Percentiles rank a stretch among this genome's conserved stretches.
These are phyloP conservation scores for Wickerhamiella domercqiae DNA, from an alignment of 805 yeast species.

Conservation along the genomic window DNA sequence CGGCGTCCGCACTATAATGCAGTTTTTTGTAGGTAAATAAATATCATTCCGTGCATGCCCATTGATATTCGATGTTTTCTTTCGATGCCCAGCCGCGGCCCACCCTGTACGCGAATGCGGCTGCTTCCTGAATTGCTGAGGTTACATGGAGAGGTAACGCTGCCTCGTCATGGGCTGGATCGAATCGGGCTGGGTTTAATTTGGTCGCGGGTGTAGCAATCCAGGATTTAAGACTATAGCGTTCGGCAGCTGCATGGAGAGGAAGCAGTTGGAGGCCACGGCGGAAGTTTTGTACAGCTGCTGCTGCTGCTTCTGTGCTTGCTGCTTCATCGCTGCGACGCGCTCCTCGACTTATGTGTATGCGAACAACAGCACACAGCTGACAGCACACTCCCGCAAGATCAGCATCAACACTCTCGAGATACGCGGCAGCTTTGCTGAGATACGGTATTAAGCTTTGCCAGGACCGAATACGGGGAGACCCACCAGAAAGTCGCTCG, in stretches of 20 bases:
- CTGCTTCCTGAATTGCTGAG: constrained; percentile 27
- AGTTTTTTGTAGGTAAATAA: background rate
- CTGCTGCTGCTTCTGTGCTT: constrained; percentile 5
- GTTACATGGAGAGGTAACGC: constrained; percentile 26
- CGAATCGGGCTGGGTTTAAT: constrained; percentile 14
- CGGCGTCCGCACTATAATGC: background rate
- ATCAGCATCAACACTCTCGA: constrained; percentile 15
- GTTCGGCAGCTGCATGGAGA: constrained; percentile 9
- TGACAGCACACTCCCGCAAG: constrained; percentile 22
- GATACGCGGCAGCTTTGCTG: constrained; percentile 17
- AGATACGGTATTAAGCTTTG: constrained; percentile 24
- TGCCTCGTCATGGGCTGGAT: constrained; percentile 24
- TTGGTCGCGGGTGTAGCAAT: constrained; percentile 12
- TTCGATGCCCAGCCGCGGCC: constrained; percentile 25
- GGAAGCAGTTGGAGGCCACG: constrained; percentile 19
- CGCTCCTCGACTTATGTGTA: constrained; percentile 13
- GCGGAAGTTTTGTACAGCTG: constrained; percentile 18
- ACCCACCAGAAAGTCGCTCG: constrained; percentile 17
- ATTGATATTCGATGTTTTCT: constrained; percentile 19
- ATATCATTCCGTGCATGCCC: constrained; percentile 13
- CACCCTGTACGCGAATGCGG: constrained; percentile 26
- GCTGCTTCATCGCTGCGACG: constrained; percentile 2
- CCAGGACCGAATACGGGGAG: constrained; percentile 25
- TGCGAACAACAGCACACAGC: constrained; percentile 21
- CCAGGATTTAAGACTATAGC: constrained; percentile 12